These are phyloP conservation scores for Gossypium thurberi DNA, from an alignment of 345 rosid genomes.

Conservation along the genomic window DNA sequence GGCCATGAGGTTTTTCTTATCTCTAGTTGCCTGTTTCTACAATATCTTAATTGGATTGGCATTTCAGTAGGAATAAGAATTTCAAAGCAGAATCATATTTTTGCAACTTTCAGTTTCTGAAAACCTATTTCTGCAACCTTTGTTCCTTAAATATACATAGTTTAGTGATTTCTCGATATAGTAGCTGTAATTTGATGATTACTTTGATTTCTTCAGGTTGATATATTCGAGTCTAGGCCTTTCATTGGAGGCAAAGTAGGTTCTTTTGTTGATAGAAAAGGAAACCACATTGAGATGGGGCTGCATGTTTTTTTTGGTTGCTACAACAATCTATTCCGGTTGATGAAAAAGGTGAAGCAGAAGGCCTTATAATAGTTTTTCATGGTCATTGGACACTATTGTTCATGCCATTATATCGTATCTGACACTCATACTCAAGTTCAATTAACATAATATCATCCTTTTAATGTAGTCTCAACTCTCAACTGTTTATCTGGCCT, in stretches of 20 bases:
- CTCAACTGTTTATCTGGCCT: background rate
- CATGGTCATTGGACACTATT: background rate
- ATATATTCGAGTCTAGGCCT: slow-evolving; percentile 82
- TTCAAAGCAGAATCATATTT: slow-evolving; percentile 4
- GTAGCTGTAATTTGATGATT: background rate
- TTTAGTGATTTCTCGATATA: background rate
- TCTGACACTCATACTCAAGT: background rate
- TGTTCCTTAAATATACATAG: background rate
- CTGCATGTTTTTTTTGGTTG: slow-evolving; percentile 97
- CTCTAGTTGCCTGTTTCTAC: background rate
- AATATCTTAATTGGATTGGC: background rate
- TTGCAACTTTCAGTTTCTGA: background rate
- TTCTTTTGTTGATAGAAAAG: slow-evolving; percentile 85
- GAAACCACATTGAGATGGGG: slow-evolving; percentile 98
- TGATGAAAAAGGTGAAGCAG: slow-evolving; percentile 80
- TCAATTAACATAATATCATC: background rate
- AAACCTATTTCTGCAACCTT: background rate
- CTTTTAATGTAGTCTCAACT: background rate
- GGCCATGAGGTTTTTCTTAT: slow-evolving; percentile 71
- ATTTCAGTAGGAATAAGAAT: background rate
- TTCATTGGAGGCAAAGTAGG: slow-evolving; percentile 99
- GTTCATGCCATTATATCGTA: background rate
- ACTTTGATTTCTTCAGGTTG: slow-evolving; percentile 51
- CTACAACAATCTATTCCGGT: slow-evolving; percentile 91
- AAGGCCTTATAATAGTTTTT: slow-evolving; percentile 10